Percentiles rank a stretch among this genome's conserved stretches.
phyloP scores from a whole-genome alignment of 306 rosid species.

The Prunus dulcis region DNA sequence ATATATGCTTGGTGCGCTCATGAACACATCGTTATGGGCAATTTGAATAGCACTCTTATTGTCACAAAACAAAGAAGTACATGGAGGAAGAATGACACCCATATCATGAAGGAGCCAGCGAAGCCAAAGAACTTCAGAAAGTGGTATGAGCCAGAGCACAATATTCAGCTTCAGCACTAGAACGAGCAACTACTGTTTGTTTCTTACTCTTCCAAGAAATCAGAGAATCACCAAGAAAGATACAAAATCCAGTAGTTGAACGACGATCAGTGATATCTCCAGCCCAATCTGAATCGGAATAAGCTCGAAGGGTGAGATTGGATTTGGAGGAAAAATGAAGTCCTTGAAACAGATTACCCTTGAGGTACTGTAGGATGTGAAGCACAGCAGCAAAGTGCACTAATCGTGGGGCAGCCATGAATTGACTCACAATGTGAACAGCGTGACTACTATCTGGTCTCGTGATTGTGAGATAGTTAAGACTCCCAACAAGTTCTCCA shows the following conservation, averaged over 20 bases:
- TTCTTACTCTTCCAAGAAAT: constrained; percentile 2
- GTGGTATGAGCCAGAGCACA: background rate
- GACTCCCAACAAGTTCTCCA: background rate
- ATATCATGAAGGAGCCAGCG: background rate
- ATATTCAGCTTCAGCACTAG: background rate
- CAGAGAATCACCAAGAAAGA: background rate
- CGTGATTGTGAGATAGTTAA: too few species aligned
- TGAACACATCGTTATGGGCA: background rate
- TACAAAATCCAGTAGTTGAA: too few species aligned
- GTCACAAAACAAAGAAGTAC: background rate
- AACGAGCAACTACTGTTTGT: background rate
- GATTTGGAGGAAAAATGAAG: too few species aligned
- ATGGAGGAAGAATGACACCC: background rate
- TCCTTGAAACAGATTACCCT: too few species aligned
- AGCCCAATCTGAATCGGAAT: too few species aligned
- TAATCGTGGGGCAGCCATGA: too few species aligned
- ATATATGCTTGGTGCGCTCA: background rate
- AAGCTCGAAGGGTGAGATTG: too few species aligned
- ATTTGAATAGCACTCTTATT: background rate
- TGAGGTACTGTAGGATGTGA: too few species aligned
- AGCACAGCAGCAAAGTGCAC: too few species aligned
- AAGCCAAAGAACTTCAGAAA: background rate
- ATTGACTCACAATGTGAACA: background rate
- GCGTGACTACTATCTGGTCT: background rate
- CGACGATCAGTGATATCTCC: too few species aligned